Base-by-base conservation (phyloP, 768 basidiomycete genomes). In the Mycena haematopus region DNA sequence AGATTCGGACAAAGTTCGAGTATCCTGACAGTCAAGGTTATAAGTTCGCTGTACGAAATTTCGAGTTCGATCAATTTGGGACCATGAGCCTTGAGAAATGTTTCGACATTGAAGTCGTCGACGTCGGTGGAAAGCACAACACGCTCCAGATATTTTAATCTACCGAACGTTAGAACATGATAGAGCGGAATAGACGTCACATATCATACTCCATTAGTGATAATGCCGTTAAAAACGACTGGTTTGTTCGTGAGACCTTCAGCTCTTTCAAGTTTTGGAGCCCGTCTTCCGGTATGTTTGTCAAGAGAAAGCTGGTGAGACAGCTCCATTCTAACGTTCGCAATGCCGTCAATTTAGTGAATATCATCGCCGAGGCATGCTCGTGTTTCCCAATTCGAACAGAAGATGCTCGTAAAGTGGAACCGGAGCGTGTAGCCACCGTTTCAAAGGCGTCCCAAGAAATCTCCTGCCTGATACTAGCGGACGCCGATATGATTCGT, bases 371-470 rank as follows among this genome's bases (percentile, higher is more conserved):
- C 29, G 40, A 42, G 2, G 19, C 14, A 11, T 38, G 15, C 19
- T n/a, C 9, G 10, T 17, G 7, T 2, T 3, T 15, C 2, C 19
- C 17, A 22, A 50, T 21, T 21, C 14, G 46, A 2, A 14, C 17
- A 27, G 35, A 50, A 31, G 15, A 50, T 40, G 49, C 56, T 0
- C 6, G 33, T 17, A 58, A 21, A 21, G 36, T 50, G 8, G 46
- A 27, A 13, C 58, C 58, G 2, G 50, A 52, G 15, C 9, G 9
- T 25, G 44, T 33, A 6, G 14, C 58, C 50, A 59, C 22, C 6
- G 35, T n/a, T 27, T 52, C 51, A 35, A 59, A 59, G 9, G 58
- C 51, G 10, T 42, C n/a, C 58, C 58, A 52, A 13, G 58, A 25
- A 24, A 59, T 52, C 22, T 21, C 9, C 14, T 3, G 2, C n/a